phyloP scores from a whole-genome alignment of 2,329 filamentous ascomycete species.

The Colletotrichum orchidophilum region DNA sequence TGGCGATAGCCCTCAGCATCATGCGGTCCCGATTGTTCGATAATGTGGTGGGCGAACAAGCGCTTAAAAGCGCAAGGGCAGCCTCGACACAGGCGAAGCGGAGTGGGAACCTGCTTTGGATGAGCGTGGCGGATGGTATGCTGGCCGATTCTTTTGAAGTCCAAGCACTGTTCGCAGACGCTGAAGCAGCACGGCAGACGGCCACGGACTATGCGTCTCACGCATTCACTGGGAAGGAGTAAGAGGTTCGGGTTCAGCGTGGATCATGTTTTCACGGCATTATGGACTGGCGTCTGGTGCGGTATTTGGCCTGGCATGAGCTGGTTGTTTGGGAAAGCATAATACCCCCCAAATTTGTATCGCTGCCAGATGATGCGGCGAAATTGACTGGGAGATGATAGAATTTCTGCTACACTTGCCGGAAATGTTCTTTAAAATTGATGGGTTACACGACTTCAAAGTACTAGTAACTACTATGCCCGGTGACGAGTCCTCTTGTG shows the following conservation, averaged over 20 bases:
- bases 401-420: background rate
- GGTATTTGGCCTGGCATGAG: constrained; percentile 29
- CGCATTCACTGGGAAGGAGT: constrained; percentile 48
- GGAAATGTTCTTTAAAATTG: background rate
- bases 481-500: background rate
- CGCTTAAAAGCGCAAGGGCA: constrained; percentile 78
- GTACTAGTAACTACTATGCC: background rate
- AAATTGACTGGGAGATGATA: background rate
- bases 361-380: constrained; percentile 10
- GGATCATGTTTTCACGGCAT: constrained; percentile 24
- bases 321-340: constrained; percentile 29
- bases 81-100: constrained; percentile 74
- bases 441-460: background rate
- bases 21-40: constrained; percentile 88
- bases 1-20: constrained; percentile 84
- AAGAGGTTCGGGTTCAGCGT: constrained; percentile 8
- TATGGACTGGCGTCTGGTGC: constrained; percentile 26
- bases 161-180: constrained; percentile 67
- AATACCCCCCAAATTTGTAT: constrained; percentile 25
- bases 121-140: constrained; percentile 83
- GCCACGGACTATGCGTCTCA: constrained; percentile 53
- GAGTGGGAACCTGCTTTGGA: constrained; percentile 79
- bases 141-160: constrained; percentile 79
- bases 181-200: constrained; percentile 50
- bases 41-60: constrained; percentile 82